Percentiles rank a stretch among this genome's conserved stretches.
Evolutionary conservation across 768 basidiomycete species (phyloP).

Genomic region (Trichaptum fuscoviolaceum): DNA sequence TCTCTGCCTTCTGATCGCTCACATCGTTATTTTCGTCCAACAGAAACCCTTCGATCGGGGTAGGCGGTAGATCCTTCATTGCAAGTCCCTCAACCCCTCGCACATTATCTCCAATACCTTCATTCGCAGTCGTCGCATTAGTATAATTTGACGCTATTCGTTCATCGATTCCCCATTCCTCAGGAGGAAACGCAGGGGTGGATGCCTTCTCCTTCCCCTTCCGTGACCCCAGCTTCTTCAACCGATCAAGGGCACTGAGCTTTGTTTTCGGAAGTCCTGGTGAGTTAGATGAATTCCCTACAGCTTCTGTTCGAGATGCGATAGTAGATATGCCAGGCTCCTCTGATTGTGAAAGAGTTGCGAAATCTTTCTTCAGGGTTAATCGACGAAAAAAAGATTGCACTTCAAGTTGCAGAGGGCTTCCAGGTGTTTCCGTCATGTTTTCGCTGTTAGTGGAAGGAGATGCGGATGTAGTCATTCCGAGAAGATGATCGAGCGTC

Average conservation of each 20-base stretch:
- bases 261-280: conserved; percentile 4
- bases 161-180: conserved; percentile 10
- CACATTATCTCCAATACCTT: neutral
- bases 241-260: conserved; percentile 18
- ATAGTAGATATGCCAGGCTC: neutral
- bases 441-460: neutral
- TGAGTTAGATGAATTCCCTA: no score
- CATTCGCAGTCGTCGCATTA: neutral
- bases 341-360: neutral
- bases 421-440: neutral
- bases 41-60: neutral
- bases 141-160: neutral
- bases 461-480: neutral
- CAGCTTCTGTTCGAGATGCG: neutral
- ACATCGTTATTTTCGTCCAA: neutral
- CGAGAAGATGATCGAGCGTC: no score
- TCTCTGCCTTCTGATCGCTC: neutral
- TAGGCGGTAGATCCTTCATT: conserved; percentile 8
- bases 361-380: neutral
- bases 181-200: conserved; percentile 12
- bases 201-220: conserved; percentile 13
- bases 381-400: neutral
- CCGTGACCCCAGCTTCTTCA: conserved; percentile 15
- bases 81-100: neutral
- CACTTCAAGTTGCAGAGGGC: neutral